phyloP scores from a whole-genome alignment of 352 stramenopile species.

The Halophytophthora polymorphica region DNA sequence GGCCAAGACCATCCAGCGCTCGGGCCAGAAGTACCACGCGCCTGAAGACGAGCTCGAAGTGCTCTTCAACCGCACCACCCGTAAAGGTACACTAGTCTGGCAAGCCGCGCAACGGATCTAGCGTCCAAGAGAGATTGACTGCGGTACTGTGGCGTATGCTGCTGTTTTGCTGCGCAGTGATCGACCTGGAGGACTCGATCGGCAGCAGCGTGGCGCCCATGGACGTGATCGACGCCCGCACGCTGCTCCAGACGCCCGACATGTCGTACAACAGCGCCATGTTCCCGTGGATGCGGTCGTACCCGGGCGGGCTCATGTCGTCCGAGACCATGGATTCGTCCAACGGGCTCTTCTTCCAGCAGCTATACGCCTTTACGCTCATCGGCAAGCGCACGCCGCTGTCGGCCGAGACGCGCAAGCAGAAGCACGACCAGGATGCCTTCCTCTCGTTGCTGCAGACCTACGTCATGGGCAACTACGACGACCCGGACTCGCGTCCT shows the following conservation, averaged over 20 bases:
- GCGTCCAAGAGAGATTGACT: not conserved
- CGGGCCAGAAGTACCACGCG: constrained; percentile 37
- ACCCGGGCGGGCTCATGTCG: constrained; percentile 45
- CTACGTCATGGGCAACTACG: constrained; percentile 69
- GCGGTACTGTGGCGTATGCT: not conserved
- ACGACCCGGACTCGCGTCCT: constrained; percentile 22
- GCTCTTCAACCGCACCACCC: constrained; percentile 75
- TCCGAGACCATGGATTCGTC: constrained; percentile 58
- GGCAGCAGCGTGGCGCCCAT: constrained; percentile 59
- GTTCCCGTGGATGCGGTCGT: constrained; percentile 75
- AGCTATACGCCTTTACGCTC: constrained; percentile 77
- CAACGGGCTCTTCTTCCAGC: constrained; percentile 82
- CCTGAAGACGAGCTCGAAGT: constrained; percentile 69
- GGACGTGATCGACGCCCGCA: constrained; percentile 76
- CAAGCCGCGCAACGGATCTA: too few relatives aligned
- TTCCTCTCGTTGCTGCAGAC: constrained; percentile 64
- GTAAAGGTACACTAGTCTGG: constrained; percentile 16
- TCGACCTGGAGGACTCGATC: constrained; percentile 69
- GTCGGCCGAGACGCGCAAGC: constrained; percentile 38
- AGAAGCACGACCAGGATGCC: constrained; percentile 57
- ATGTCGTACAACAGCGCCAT: constrained; percentile 62
- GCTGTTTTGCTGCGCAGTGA: constrained; percentile 25
- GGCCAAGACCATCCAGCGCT: constrained; percentile 73
- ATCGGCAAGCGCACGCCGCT: constrained; percentile 60
- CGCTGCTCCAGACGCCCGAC: constrained; percentile 62